Evolutionary conservation across 2,329 filamentous ascomycete species (phyloP).

Genomic region (Sporothrix pallida): DNA sequence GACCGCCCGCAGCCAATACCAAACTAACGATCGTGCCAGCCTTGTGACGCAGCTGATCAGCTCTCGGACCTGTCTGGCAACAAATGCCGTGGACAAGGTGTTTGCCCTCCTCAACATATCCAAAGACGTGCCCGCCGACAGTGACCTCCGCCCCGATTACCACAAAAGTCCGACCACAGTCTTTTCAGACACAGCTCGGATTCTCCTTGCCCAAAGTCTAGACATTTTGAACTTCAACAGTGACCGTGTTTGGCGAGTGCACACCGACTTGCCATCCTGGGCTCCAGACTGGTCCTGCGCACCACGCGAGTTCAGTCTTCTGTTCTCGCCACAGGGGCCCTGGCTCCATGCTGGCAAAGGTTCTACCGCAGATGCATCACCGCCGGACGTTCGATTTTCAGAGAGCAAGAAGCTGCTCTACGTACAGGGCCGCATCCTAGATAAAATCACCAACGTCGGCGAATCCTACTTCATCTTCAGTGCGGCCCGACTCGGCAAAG

Average conservation of each 20-base stretch:
- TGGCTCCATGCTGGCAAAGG: conserved; percentile 10
- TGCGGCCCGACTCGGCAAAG: not conserved
- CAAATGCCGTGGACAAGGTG: conserved; percentile 10
- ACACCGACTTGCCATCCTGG: not conserved
- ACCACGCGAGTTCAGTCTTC: conserved; percentile 10
- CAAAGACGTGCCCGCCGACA: not conserved
- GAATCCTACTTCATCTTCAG: not conserved
- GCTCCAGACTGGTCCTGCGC: conserved; percentile 11
- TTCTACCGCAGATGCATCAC: not conserved
- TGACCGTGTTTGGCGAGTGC: not conserved
- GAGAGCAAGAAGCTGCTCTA: not conserved
- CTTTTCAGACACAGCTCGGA: not conserved
- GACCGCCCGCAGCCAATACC: conserved; percentile 7
- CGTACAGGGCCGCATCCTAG: not conserved
- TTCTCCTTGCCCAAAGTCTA: not conserved
- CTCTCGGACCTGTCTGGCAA: not conserved
- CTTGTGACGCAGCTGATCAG: conserved; percentile 6
- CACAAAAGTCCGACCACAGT: not conserved
- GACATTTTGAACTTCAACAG: conserved; percentile 18
- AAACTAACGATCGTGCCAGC: conserved; percentile 6
- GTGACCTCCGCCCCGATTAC: not conserved
- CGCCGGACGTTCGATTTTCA: not conserved
- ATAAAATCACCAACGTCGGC: not conserved
- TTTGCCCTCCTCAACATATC: conserved; percentile 22
- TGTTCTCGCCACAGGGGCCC: not conserved